A percentile compares a stretch with the other conserved stretches of the same genome.
Evolutionary conservation across 2,329 filamentous ascomycete genomes (phyloP).

Genomic region (Aspergillus uvarum): DNA sequence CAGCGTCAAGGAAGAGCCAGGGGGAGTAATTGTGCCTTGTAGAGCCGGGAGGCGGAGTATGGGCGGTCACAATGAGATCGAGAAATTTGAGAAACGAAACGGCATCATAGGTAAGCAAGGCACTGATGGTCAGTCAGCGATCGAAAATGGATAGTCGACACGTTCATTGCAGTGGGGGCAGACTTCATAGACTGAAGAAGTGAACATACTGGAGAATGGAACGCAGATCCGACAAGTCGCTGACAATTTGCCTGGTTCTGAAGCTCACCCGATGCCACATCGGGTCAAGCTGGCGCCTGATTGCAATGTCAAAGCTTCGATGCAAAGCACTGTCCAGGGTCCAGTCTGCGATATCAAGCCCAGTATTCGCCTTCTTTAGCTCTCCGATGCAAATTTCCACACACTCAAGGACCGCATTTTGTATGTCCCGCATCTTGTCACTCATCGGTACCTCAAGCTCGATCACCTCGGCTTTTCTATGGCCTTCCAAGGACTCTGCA

Average conservation of each 20-base stretch:
- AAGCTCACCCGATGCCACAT: slow-evolving; percentile 97
- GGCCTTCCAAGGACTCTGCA: slow-evolving; percentile 83
- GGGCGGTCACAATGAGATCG: slow-evolving; percentile 88
- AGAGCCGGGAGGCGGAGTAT: slow-evolving; percentile 82
- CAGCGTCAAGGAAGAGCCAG: slow-evolving; percentile 94
- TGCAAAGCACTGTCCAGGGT: slow-evolving; percentile 90
- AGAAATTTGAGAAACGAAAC: slow-evolving; percentile 91
- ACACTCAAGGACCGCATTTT: slow-evolving; percentile 92
- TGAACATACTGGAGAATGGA: slow-evolving; percentile 68
- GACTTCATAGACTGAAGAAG: background rate
- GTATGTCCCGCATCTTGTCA: slow-evolving; percentile 86
- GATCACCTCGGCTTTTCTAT: slow-evolving; percentile 92
- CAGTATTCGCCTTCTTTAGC: slow-evolving; percentile 84
- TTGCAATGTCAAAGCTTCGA: slow-evolving; percentile 84
- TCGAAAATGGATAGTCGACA: background rate
- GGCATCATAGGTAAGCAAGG: slow-evolving; percentile 79
- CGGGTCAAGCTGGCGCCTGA: slow-evolving; percentile 86
- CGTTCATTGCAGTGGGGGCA: background rate
- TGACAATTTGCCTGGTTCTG: slow-evolving; percentile 92
- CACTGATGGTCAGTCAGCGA: slow-evolving; percentile 37
- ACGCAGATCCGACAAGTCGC: slow-evolving; percentile 79
- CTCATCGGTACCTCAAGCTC: slow-evolving; percentile 97
- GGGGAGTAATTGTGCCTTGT: slow-evolving; percentile 87
- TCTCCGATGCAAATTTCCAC: slow-evolving; percentile 93
- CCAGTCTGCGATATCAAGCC: slow-evolving; percentile 95